A percentile compares a stretch with the other conserved stretches of the same genome.
These are phyloP conservation scores for Cyberlindnera meyerae DNA, from an alignment of 805 yeast genomes.

Conservation along the genomic window DNA sequence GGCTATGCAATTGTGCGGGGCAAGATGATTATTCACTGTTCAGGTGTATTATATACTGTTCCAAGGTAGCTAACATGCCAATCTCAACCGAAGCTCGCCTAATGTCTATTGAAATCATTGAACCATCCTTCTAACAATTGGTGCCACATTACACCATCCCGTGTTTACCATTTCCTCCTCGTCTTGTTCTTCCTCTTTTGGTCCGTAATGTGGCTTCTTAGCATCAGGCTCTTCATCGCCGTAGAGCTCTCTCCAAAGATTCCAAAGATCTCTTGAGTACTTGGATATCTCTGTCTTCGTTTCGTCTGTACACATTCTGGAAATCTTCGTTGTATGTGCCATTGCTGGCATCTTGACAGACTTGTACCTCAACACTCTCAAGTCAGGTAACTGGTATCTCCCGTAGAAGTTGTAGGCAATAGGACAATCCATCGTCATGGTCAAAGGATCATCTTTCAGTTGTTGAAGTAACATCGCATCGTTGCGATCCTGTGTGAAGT, in stretches of 20 bases:
- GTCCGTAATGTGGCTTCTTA: neutral
- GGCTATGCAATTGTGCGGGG: too few species aligned
- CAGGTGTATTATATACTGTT: too few species aligned
- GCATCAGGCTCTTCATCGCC: neutral
- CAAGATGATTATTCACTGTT: too few species aligned
- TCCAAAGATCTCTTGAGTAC: neutral
- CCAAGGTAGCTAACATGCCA: too few species aligned
- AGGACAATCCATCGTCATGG: constrained; percentile 2
- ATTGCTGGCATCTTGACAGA: neutral
- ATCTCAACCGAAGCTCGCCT: too few species aligned
- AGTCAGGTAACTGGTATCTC: neutral
- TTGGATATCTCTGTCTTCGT: neutral
- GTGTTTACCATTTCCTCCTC: neutral
- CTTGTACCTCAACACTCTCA: neutral
- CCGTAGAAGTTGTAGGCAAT: constrained; percentile 1
- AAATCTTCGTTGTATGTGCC: neutral
- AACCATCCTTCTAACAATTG: too few species aligned
- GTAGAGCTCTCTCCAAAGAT: neutral
- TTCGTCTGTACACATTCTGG: neutral
- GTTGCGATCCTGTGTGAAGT: neutral
- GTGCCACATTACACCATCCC: too few species aligned
- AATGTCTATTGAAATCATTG: too few species aligned
- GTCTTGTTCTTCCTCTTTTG: neutral
- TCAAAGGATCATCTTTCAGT: neutral
- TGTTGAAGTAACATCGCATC: neutral